phyloP scores from a whole-genome alignment of 78 protist genomes.

The Dictyostelium citrinum region DNA sequence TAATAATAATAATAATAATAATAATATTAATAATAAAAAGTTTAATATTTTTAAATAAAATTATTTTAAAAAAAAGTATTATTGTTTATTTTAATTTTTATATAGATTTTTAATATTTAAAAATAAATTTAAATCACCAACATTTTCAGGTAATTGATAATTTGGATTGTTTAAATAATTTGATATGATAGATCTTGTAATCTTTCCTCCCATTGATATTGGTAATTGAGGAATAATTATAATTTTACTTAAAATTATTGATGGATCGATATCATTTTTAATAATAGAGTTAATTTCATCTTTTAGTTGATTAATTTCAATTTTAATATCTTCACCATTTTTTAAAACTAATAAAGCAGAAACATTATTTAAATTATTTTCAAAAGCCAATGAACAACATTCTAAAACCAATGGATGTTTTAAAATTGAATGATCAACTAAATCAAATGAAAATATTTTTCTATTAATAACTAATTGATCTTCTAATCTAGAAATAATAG shows the following conservation, averaged over 20 bases:
- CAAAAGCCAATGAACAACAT: neutral
- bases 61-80: no score
- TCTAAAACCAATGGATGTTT: slow-evolving; percentile 37
- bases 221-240: neutral
- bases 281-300: neutral
- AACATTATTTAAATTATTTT: no score
- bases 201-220: neutral
- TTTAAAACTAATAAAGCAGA: neutral
- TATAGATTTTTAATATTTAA: no score
- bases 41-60: no score
- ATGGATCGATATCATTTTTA: neutral
- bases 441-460: slow-evolving; percentile 81
- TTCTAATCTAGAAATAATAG: slow-evolving; percentile 85
- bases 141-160: no score
- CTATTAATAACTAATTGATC: slow-evolving; percentile 89
- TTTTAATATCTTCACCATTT: neutral
- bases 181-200: neutral
- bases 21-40: no score
- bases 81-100: no score
- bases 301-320: neutral
- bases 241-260: neutral
- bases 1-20: no score
- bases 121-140: no score
- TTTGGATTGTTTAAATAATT: neutral
- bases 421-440: slow-evolving; percentile 88